Percentiles rank a stretch among this genome's conserved stretches.
Evolutionary conservation across 306 rosid genomes (phyloP).

Genomic region (Cicer judaicum): DNA sequence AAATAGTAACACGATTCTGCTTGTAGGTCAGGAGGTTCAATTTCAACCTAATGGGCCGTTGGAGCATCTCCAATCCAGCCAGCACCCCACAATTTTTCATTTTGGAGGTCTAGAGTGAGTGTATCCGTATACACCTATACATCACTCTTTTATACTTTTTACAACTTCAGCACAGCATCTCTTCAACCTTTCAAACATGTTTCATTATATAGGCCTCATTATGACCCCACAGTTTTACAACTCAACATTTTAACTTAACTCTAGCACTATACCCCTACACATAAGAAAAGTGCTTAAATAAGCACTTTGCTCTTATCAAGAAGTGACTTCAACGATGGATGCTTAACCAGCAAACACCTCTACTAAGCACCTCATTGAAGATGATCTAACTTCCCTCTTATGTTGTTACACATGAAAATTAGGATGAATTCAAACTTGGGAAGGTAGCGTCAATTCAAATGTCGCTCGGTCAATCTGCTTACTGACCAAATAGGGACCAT

Average conservation of each 20-base stretch:
- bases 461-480: neutral
- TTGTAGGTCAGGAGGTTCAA: neutral
- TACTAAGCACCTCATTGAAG: neutral
- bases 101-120: neutral
- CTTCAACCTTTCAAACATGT: neutral
- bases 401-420: neutral
- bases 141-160: neutral
- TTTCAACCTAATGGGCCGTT: neutral
- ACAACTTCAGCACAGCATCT: neutral
- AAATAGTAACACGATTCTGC: neutral
- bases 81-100: neutral
- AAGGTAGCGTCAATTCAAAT: constrained; percentile 1
- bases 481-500: neutral
- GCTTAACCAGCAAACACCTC: neutral
- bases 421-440: neutral
- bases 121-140: neutral
- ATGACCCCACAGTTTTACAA: neutral
- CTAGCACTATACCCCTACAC: neutral
- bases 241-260: neutral
- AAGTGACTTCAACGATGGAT: neutral
- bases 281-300: neutral
- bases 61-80: neutral
- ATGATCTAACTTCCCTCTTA: neutral
- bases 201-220: neutral
- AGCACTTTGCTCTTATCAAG: neutral